phyloP scores from a whole-genome alignment of 257 asterid genomes.

The Euphrasia confusa region DNA sequence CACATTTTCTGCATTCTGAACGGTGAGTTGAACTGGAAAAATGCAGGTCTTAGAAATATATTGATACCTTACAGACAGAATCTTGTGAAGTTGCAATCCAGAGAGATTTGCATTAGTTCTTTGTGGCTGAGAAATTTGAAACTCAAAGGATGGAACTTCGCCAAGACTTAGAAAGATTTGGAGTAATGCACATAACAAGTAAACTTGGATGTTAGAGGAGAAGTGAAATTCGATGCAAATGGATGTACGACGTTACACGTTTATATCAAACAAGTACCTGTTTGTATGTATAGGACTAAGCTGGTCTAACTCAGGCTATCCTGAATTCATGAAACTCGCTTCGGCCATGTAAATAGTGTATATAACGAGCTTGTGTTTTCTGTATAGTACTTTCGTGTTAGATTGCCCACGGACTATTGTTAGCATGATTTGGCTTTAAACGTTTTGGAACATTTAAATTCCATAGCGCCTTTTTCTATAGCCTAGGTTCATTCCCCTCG shows the following conservation, averaged over 20 bases:
- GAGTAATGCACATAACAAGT: neutral
- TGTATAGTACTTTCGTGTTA: neutral
- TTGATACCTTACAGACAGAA: conserved; percentile 77
- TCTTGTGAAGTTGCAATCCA: conserved; percentile 58
- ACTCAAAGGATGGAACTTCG: conserved; percentile 40
- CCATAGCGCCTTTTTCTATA: too few species aligned
- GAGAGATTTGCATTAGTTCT: conserved; percentile 37
- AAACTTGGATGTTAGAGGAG: neutral
- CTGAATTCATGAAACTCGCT: neutral
- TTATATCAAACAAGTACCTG: neutral
- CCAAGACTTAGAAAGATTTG: conserved; percentile 16
- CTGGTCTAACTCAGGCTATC: neutral
- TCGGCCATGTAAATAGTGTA: neutral
- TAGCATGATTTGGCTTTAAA: neutral
- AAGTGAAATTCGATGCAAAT: neutral
- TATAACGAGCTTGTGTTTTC: neutral
- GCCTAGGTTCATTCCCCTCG: too few species aligned
- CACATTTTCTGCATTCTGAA: conserved; percentile 8
- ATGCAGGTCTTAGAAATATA: conserved; percentile 72
- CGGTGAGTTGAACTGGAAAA: neutral
- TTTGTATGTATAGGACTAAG: neutral
- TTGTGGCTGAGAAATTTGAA: conserved; percentile 47
- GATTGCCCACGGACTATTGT: neutral
- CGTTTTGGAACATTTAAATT: too few species aligned
- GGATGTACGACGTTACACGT: neutral